Evolutionary conservation across 1,284 basidiomycete species (phyloP), one percentile per base, ranked within the genome.

Genomic region (Trametes hirsuta): DNA sequence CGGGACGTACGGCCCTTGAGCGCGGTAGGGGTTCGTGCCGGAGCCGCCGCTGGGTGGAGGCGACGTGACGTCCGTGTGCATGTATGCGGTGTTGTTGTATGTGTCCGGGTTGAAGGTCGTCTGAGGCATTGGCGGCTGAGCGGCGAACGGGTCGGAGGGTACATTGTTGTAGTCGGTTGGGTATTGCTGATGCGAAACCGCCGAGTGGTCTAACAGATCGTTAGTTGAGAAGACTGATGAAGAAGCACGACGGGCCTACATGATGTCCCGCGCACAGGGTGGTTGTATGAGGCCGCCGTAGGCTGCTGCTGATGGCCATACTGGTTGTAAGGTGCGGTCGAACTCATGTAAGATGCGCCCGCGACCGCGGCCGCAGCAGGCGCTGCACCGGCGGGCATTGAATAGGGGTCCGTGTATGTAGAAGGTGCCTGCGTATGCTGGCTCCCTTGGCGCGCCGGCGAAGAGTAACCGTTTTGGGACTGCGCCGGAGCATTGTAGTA

Each of bases 401-500:
- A 22, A 53, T 62, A 67, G 11, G 67, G 65, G 53, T 84, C 79
- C 21, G 70, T 71, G 65, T 80, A 79, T 1, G 71, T 62, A 14
- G 72, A 67, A 6, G 70, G 57, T 18, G 73, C 71, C 55, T 82
- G 77, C n/a, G 80, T 79, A 56, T 75, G 72, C 18, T 69, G 72
- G 55, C 81, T 85, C 14, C 63, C 74, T 61, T 81, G 81, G 53
- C 80, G 75, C 39, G 71, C 74, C 6, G 80, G 73, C 12, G 77
- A 76, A 47, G 80, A 80, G 51, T 75, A 76, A 35, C 79, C 77
- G 47, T 78, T 78, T 68, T 59, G 81, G 3, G 74, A 59, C 15
- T 75, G 68, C 12, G 72, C 63, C 40, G 79, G 69, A 11, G 76
- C 67, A 51, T 79, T 79, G 68, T 90, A 88, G 66, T 90, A 92